phyloP scores from a whole-genome alignment of 2,329 filamentous ascomycete genomes.

The Colletotrichum spaethianum region DNA sequence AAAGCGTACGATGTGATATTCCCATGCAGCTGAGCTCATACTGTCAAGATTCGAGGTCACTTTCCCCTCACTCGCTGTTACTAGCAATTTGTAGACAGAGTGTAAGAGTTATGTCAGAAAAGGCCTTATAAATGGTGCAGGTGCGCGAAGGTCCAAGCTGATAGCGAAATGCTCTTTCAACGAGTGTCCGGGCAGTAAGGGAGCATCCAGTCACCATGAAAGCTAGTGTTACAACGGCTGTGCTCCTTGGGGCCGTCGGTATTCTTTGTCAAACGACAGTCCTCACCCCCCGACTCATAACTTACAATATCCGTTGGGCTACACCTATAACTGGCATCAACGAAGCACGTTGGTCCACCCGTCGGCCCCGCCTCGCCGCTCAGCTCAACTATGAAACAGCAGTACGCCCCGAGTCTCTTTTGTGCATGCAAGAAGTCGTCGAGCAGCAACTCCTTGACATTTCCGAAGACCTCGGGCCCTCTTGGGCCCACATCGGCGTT shows the following conservation, averaged over 20 bases:
- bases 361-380: slow-evolving; percentile 53
- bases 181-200: no score
- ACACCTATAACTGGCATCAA: slow-evolving; percentile 53
- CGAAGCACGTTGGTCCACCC: slow-evolving; percentile 59
- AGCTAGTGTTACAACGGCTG: background rate
- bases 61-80: slow-evolving; percentile 10
- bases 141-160: background rate
- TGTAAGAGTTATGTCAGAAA: background rate
- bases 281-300: slow-evolving; percentile 55
- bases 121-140: background rate
- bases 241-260: slow-evolving; percentile 11
- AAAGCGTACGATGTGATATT: background rate
- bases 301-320: slow-evolving; percentile 66
- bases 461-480: slow-evolving; percentile 54
- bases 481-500: slow-evolving; percentile 69
- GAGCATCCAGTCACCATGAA: slow-evolving; percentile 1
- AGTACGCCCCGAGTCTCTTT: slow-evolving; percentile 50
- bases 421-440: slow-evolving; percentile 66
- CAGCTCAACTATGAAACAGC: slow-evolving; percentile 56
- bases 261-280: slow-evolving; percentile 6
- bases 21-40: background rate
- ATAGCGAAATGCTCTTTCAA: background rate
- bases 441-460: slow-evolving; percentile 61
- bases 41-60: background rate
- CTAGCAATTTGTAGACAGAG: background rate